Evolutionary conservation across 129 eudicot genomes (phyloP).

Genomic region (Artemisia tridentata): DNA sequence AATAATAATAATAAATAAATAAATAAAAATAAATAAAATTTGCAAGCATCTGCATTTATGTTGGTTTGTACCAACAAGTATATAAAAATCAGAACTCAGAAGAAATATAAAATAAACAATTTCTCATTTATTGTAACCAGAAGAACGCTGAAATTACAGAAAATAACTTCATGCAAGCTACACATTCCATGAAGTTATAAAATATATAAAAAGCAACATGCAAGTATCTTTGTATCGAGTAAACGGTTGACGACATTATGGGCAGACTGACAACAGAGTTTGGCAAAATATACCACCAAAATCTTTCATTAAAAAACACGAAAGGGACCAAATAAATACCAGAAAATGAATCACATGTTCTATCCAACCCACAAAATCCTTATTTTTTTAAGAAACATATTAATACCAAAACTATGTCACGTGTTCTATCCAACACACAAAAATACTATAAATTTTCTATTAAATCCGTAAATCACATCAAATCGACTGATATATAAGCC

Average conservation of each 20-base stretch:
- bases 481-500: neutral
- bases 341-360: neutral
- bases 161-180: neutral
- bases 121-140: neutral
- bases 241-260: constrained; percentile 13
- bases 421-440: neutral
- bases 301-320: neutral
- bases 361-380: too few relatives aligned
- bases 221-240: neutral
- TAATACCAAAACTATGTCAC: neutral
- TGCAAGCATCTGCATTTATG: too few relatives aligned
- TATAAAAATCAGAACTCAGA: too few relatives aligned
- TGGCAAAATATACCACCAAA: constrained; percentile 3
- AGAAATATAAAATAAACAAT: neutral
- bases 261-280: constrained; percentile 12
- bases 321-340: neutral
- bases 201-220: neutral
- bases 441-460: too few relatives aligned
- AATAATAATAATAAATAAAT: too few relatives aligned
- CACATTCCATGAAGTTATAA: neutral
- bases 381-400: too few relatives aligned
- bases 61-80: too few relatives aligned
- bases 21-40: too few relatives aligned
- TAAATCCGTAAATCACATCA: too few relatives aligned
- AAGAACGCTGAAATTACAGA: neutral